These are phyloP conservation scores for Cercis canadensis DNA, from an alignment of 306 rosid species.

Conservation along the genomic window DNA sequence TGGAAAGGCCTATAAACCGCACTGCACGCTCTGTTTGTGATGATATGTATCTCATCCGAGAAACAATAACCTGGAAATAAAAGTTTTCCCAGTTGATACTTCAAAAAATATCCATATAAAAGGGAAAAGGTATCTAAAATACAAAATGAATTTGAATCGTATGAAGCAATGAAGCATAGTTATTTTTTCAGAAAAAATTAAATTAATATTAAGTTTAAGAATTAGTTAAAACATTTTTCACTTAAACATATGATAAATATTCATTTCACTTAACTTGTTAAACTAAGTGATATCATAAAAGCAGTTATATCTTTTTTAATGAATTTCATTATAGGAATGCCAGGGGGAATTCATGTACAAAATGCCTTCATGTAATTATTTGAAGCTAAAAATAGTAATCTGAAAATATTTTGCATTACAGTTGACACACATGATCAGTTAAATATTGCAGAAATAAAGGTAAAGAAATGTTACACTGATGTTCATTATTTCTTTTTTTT, in stretches of 20 bases:
- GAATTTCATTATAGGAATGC: too few relatives aligned
- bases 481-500: too few relatives aligned
- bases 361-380: too few relatives aligned
- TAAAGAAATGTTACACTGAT: conserved; percentile 9
- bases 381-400: too few relatives aligned
- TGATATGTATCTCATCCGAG: conserved; percentile 98
- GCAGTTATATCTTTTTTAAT: too few relatives aligned
- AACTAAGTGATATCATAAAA: too few relatives aligned
- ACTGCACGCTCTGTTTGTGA: conserved; percentile 94
- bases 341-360: too few relatives aligned
- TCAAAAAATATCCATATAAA: conserved; percentile 11
- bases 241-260: too few relatives aligned
- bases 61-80: conserved; percentile 84
- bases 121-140: conserved; percentile 1
- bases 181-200: neutral
- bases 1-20: conserved; percentile 91
- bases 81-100: conserved; percentile 26
- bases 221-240: neutral
- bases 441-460: conserved; percentile 25
- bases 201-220: too few relatives aligned
- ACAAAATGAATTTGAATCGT: conserved; percentile 7
- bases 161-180: conserved; percentile 13
- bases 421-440: too few relatives aligned
- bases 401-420: too few relatives aligned
- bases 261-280: too few relatives aligned